A percentile compares a stretch with the other conserved stretches of the same genome.
Conservation (phyloP, 2,329 filamentous ascomycete genomes). For the Cephalotrichum gorgonifer region DNA sequence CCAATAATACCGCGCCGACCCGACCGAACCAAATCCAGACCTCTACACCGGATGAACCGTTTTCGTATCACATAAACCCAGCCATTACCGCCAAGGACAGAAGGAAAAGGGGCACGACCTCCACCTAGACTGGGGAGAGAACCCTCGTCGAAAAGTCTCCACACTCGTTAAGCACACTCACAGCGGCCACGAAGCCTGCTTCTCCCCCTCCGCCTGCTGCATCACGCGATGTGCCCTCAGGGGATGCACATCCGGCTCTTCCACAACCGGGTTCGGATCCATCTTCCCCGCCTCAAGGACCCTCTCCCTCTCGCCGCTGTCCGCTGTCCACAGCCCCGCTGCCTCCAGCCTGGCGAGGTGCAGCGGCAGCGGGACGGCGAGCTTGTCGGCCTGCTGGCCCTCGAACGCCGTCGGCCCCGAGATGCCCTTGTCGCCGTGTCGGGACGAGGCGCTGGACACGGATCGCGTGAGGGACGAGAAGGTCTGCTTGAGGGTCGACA, state of each 20-base stretch:
- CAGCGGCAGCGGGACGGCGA: not conserved
- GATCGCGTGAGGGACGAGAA: not conserved
- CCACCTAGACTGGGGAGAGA: not conserved
- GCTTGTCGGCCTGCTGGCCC: slow-evolving; percentile 2
- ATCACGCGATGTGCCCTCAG: not conserved
- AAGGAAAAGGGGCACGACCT: not conserved
- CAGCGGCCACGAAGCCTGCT: not conserved
- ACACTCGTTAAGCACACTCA: not conserved
- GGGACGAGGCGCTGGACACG: not conserved
- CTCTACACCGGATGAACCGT: not conserved
- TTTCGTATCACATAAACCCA: not conserved
- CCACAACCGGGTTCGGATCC: slow-evolving; percentile 1
- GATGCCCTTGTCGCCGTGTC: not conserved
- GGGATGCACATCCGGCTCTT: slow-evolving; percentile 1
- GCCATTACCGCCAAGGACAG: not conserved
- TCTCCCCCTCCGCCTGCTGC: not conserved
- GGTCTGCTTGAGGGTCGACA: not conserved
- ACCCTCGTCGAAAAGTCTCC: not conserved
- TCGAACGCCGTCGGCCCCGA: not conserved
- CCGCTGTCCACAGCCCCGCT: slow-evolving; percentile 1
- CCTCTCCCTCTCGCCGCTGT: not conserved
- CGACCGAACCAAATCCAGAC: not conserved
- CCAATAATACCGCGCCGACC: not conserved
- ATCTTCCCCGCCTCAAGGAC: not conserved
- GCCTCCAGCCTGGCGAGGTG: slow-evolving; percentile 4